Base-by-base conservation (phyloP, 78 protist genomes). In the Dictyostelium intermedium region DNA sequence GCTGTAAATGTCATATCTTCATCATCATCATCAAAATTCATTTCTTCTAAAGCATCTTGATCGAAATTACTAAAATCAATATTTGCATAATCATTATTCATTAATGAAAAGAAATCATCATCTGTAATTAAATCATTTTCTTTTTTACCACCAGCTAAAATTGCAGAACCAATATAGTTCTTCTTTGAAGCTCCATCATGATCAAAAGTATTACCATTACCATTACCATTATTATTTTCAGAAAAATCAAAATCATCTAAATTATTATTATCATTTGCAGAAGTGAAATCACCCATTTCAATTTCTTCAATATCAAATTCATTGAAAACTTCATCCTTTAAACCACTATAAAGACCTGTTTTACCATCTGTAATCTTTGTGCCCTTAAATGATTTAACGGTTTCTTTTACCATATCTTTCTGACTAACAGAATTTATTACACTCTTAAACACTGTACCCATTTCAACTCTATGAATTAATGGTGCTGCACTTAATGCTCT, bases 21-120 rank as follows among this genome's bases (percentile, higher is more conserved):
- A 45, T 87, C 92, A 32, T 87, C 82, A 61, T 87, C 93, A 5
- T 87, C 93, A 35, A 87, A 87, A 66, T 87, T 43, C 85, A 87
- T 63, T 27, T 79, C 85, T 23, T 87, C 93, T 9, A 87, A 41
- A 30, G 78, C 85, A 30, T 86, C 85, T 77, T 74, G 85, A 43
- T 77, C 93, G 20, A 87, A 60, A 79, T 82, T 69, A 79, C 66
- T 66, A 18, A 87, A 74, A 66, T 87, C 93, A 5, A 87, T 79
- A 78, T 87, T 87, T 63, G 93, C 56, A 79, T 73, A 87, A 41
- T 87, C 93, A 53, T 87, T 87, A 61, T 87, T 87, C 93, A 87
- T 87, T 18, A 87, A 30, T 56, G 86, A 79, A 72, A 87, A 87
- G 82, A 87, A 87, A 79, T 87, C 93, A 2, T 86, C 93, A 63